A percentile compares a stretch with the other conserved stretches of the same genome.
These are phyloP conservation scores for Alternaria consortialis DNA, from an alignment of 2,329 filamentous ascomycete species.

Conservation along the genomic window DNA sequence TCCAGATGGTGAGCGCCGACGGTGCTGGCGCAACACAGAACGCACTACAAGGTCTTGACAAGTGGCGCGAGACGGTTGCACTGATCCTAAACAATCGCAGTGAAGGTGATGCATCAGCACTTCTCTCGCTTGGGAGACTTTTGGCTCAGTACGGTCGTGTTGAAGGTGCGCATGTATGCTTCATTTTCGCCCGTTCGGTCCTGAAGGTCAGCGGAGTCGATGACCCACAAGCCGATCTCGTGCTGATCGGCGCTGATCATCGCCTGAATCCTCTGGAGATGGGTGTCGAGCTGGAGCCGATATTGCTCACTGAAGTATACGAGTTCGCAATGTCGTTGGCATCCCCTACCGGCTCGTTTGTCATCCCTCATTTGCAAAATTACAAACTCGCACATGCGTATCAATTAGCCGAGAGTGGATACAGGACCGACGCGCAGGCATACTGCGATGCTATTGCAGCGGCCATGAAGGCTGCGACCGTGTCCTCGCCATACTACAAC, in stretches of 20 bases:
- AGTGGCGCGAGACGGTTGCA: slow-evolving; percentile 90
- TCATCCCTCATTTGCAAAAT: slow-evolving; percentile 81
- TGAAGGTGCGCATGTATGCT: slow-evolving; percentile 94
- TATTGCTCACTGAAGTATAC: slow-evolving; percentile 95
- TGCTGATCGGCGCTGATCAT: slow-evolving; percentile 87
- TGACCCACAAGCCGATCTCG: slow-evolving; percentile 79
- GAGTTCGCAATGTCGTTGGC: slow-evolving; percentile 86
- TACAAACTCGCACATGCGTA: slow-evolving; percentile 93
- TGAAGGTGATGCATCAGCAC: slow-evolving; percentile 76
- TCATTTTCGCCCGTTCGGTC: slow-evolving; percentile 78
- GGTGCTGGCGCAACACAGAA: slow-evolving; percentile 71
- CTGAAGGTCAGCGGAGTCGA: slow-evolving; percentile 83
- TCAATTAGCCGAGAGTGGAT: slow-evolving; percentile 82
- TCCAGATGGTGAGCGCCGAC: slow-evolving; percentile 83
- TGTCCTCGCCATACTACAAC: slow-evolving; percentile 87
- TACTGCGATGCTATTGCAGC: slow-evolving; percentile 88
- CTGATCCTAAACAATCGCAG: slow-evolving; percentile 90
- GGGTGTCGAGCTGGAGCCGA: slow-evolving; percentile 80
- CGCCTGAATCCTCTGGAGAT: slow-evolving; percentile 74
- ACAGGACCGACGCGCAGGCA: slow-evolving; percentile 81
- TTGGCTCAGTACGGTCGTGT: slow-evolving; percentile 85
- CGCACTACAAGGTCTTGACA: slow-evolving; percentile 83
- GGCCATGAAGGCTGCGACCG: slow-evolving; percentile 81
- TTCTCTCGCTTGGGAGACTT: slow-evolving; percentile 82
- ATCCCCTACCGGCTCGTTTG: slow-evolving; percentile 59